Evolutionary conservation across 352 stramenopile genomes (phyloP), one percentile per base, ranked within the genome.

Genomic region (Pythium pyrilobum): DNA sequence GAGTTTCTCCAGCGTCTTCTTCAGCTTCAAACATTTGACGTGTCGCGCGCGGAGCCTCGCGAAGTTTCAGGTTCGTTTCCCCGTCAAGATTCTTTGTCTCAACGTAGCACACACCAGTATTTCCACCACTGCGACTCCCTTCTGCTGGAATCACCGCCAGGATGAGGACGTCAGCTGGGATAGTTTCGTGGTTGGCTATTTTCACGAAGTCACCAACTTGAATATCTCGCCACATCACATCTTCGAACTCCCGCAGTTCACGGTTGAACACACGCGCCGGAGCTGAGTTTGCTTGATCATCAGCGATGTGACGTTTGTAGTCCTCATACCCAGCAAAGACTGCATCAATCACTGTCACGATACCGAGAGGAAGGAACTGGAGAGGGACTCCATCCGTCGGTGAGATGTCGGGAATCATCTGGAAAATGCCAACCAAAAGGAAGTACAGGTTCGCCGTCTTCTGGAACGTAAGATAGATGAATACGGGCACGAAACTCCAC

Each of bases 371-470:
- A 15, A 92, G 62, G 51, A 95, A 92, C 58, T 95, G 83, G 0
- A 92, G 67, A 18, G 85, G 84, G 0, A 92, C 81, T 7, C 85
- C 85, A 10, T 89, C 58, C 0, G 85, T 95, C 0, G 84, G 84
- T 0, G 80, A 93, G 9, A 95, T 83, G 5, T 75, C 68, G 2
- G 84, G 84, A 52, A 94, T 89, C 67, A 92, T 77, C 62, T 95
- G 82, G 60, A 95, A 87, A 40, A 95, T 87, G n/a, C 81, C 81
- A 52, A 95, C 92, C 12, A 91, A 67, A 32, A 95, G 47, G 51
- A 95, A 95, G 58, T 95, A 95, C 52, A 95, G 41, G 55, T 95
- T 94, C 23, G 85, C 85, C 0, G 80, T 92, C 70, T 93, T 93
- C 63, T 88, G 77, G 66, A 95, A 95, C 31, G 80, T 91, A 31